Evolutionary conservation across 2,329 filamentous ascomycete genomes (phyloP).

Genomic region (Trichoderma aggressivum): DNA sequence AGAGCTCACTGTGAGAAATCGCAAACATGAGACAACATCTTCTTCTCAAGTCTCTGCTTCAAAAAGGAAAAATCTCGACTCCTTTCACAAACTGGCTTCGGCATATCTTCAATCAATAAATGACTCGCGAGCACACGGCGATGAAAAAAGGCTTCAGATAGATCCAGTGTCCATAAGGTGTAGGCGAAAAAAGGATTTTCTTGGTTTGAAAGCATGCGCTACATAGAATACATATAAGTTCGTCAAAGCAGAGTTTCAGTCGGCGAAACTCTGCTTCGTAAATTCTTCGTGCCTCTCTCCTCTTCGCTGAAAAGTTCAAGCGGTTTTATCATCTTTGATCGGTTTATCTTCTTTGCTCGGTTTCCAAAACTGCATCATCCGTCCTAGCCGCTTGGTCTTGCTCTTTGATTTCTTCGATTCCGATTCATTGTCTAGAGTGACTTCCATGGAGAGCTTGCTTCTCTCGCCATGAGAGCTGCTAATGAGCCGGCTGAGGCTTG

Average conservation of each 20-base stretch:
- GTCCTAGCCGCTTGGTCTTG: slow-evolving; percentile 67
- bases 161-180: slow-evolving; percentile 15
- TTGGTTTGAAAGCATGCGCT: slow-evolving; percentile 30
- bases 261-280: background rate
- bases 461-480: slow-evolving; percentile 71
- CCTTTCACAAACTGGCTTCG: background rate
- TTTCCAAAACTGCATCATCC: slow-evolving; percentile 79
- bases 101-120: background rate
- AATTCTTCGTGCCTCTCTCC: slow-evolving; percentile 10
- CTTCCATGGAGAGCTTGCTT: slow-evolving; percentile 71
- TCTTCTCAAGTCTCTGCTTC: background rate
- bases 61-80: background rate
- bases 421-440: slow-evolving; percentile 52
- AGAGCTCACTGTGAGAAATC: background rate
- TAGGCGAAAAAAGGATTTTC: background rate
- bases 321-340: slow-evolving; percentile 18
- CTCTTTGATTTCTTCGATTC: slow-evolving; percentile 55
- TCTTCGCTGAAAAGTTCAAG: slow-evolving; percentile 21
- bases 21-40: background rate
- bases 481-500: slow-evolving; percentile 72
- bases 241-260: slow-evolving; percentile 27
- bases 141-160: slow-evolving; percentile 12
- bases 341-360: slow-evolving; percentile 44
- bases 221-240: slow-evolving; percentile 39
- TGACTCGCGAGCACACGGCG: slow-evolving; percentile 1